Conservation (phyloP, 805 yeast genomes). For the Kazachstania taianensis region DNA sequence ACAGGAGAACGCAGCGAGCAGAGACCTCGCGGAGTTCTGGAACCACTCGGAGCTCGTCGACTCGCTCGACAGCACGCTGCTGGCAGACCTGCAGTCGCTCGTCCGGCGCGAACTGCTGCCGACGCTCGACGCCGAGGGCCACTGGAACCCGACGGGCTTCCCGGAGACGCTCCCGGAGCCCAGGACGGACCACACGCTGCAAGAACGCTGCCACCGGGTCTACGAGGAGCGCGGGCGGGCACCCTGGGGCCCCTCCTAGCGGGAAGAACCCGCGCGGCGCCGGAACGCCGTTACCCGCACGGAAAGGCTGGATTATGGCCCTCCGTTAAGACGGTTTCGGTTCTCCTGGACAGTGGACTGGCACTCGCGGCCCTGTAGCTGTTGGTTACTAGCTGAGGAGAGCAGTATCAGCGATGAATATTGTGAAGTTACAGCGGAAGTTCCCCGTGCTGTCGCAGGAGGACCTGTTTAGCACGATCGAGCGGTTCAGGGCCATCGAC, state of each 20-base stretch:
- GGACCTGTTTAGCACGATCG: conserved; percentile 76
- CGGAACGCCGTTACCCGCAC: too few relatives aligned
- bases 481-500: conserved; percentile 78
- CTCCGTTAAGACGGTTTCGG: too few relatives aligned
- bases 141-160: too few relatives aligned
- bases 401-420: too few relatives aligned
- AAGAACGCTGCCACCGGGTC: conserved; percentile 1
- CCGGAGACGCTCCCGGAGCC: too few relatives aligned
- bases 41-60: neutral
- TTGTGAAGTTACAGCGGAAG: conserved; percentile 61
- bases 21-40: neutral
- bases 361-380: too few relatives aligned
- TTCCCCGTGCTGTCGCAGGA: conserved; percentile 80
- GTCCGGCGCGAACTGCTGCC: neutral
- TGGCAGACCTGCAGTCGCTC: neutral
- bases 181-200: too few relatives aligned
- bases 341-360: too few relatives aligned
- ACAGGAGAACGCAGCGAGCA: neutral
- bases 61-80: neutral
- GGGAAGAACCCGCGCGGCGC: neutral
- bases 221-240: neutral
- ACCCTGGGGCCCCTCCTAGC: neutral
- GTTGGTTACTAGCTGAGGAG: too few relatives aligned
- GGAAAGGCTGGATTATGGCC: too few relatives aligned
- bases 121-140: too few relatives aligned